Base-by-base conservation (phyloP, 345 rosid genomes). In the Gossypium anomalum region DNA sequence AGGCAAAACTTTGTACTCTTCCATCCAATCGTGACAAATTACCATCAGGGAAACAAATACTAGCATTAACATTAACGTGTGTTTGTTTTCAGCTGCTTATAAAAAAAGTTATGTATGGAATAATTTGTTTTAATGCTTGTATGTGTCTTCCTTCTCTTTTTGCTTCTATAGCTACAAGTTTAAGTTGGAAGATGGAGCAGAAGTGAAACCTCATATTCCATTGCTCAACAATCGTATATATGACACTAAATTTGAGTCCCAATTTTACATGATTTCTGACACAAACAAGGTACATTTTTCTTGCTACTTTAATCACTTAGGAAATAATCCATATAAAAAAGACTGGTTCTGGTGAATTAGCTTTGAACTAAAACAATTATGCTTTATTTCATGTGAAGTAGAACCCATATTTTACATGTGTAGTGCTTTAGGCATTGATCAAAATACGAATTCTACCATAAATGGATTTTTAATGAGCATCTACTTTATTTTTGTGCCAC, bases 201-300 rank as follows among this genome's bases (percentile, higher is more conserved):
- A 89, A 84, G 90, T 91, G 47, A 90, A 85, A 81, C 98, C 99
- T 34, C 82, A 85, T 62, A 85, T 95, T 78, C 99, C 99, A 6
- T 79, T 95, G 76, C 89, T 95, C 75, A 95, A 93, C 83, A 86
- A 89, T 85, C 97, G 99, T 72, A 86, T 95, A 73, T 95, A 95
- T 83, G 99, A 95, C 86, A 93, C 87, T 68, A 95, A 91, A 86
- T 95, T 93, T 75, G 98, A 95, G 85, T 95, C 98, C 25, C 99
- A 95, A 67, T 93, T 93, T 87, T 95, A 87, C 82, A 86, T 93
- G 92, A 90, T 95, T 84, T 91, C 94, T 70, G 99, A 95, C 72
- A 25, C 84, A 45, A 95, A 95, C 87, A 93, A 95, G 99, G 99
- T 95, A 82, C 71, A 66, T 38, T 77, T 71, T 58, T 63, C 22